A percentile compares a stretch with the other conserved stretches of the same genome.
Conservation (phyloP, 116 monocot species). For the Posidonia oceanica region DNA sequence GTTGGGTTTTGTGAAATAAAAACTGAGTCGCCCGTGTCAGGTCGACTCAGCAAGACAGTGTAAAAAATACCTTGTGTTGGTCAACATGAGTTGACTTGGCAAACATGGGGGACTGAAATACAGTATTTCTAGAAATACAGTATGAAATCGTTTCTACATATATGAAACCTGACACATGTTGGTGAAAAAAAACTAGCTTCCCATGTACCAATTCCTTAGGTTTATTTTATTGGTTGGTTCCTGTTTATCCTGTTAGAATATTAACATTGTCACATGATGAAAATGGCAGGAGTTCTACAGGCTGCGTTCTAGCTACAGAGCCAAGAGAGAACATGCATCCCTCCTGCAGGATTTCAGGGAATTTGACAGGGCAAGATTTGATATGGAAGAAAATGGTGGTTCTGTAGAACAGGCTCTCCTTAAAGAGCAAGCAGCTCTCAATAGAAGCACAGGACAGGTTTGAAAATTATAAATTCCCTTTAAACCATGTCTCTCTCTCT, state of each 20-base stretch:
- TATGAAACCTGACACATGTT: neutral
- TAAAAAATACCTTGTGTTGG: neutral
- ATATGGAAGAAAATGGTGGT: conserved; percentile 56
- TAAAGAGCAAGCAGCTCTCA: conserved; percentile 65
- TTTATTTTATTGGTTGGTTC: neutral
- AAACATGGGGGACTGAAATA: too few relatives aligned
- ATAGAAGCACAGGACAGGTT: conserved; percentile 75
- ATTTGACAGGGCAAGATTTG: conserved; percentile 65
- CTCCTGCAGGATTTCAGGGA: conserved; percentile 77
- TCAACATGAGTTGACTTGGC: too few relatives aligned
- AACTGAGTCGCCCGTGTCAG: too few relatives aligned
- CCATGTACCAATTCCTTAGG: too few relatives aligned
- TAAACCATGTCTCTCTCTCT: too few relatives aligned
- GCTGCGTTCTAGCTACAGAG: conserved; percentile 54
- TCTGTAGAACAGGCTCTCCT: conserved; percentile 60
- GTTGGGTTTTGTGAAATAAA: too few relatives aligned
- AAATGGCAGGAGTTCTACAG: conserved; percentile 74
- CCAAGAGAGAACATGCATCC: conserved; percentile 81
- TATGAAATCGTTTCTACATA: neutral
- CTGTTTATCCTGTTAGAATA: neutral
- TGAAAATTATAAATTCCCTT: neutral
- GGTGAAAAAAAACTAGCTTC: neutral
- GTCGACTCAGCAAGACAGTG: neutral
- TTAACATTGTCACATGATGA: neutral
- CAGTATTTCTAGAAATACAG: too few relatives aligned